phyloP scores from a whole-genome alignment of 306 rosid genomes.

The Malus sieversii region DNA sequence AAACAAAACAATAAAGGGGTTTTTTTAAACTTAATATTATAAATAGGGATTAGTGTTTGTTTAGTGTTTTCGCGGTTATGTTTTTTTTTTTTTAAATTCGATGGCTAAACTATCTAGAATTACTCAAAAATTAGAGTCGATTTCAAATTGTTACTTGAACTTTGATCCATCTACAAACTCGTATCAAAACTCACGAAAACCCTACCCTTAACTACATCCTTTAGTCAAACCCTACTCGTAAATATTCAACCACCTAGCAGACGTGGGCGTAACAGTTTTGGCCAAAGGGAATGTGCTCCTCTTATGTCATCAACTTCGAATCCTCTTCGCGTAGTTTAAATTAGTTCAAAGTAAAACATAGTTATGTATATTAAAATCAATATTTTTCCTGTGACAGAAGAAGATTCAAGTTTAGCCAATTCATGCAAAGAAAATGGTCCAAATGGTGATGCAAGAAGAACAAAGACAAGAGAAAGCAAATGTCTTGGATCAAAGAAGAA shows the following conservation, averaged over 20 bases:
- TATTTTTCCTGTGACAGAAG: background rate
- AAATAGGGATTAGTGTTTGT: too few relatives aligned
- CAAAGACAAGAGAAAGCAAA: conserved; percentile 19
- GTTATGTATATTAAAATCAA: too few relatives aligned
- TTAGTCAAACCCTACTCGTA: background rate
- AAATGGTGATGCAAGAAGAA: conserved; percentile 30
- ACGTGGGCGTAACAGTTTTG: background rate
- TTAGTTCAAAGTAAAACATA: background rate
- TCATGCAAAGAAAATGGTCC: conserved; percentile 30
- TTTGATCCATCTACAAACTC: background rate
- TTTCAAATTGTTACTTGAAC: background rate
- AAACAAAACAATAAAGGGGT: too few relatives aligned
- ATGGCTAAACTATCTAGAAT: too few relatives aligned
- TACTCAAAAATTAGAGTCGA: too few relatives aligned
- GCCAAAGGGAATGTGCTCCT: background rate
- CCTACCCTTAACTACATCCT: background rate
- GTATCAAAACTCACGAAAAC: background rate
- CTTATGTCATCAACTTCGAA: background rate
- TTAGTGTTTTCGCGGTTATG: too few relatives aligned
- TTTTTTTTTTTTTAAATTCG: too few relatives aligned
- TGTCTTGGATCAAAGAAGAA: conserved; percentile 23
- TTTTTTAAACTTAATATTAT: too few relatives aligned
- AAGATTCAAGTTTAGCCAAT: conserved; percentile 12
- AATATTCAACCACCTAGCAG: background rate
- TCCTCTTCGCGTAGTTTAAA: too few relatives aligned